phyloP scores from a whole-genome alignment of 2,329 filamentous ascomycete species.

The Ilyonectria sp. region DNA sequence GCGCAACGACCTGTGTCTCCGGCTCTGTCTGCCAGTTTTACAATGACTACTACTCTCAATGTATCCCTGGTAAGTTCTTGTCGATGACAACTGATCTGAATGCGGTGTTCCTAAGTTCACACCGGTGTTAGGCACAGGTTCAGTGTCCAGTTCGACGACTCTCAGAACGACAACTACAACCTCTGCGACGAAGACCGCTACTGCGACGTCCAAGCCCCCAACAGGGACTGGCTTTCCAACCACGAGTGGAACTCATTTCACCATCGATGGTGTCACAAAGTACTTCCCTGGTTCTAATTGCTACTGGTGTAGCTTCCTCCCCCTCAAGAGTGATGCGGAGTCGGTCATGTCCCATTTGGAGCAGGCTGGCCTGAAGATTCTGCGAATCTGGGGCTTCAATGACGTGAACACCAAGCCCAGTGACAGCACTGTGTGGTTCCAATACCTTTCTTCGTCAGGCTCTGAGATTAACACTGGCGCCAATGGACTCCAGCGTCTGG shows the following conservation, averaged over 20 bases:
- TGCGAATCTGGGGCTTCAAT: constrained; percentile 75
- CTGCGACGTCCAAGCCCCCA: constrained; percentile 8
- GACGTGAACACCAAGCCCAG: constrained; percentile 62
- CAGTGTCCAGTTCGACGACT: not conserved
- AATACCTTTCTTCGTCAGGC: constrained; percentile 63
- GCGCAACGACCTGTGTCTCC: constrained; percentile 23
- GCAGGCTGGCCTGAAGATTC: constrained; percentile 67
- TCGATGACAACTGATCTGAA: not conserved
- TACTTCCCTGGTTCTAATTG: constrained; percentile 70
- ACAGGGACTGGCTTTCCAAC: constrained; percentile 37
- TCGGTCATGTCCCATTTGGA: constrained; percentile 63
- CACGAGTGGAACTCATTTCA: constrained; percentile 53
- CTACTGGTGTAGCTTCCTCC: constrained; percentile 71
- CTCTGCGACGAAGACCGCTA: constrained; percentile 27
- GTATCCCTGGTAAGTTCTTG: constrained; percentile 24
- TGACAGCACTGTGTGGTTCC: constrained; percentile 61
- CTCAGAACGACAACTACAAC: not conserved
- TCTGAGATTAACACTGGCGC: constrained; percentile 74
- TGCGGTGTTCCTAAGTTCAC: not conserved
- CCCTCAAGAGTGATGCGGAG: constrained; percentile 70
- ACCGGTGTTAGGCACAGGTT: constrained; percentile 7
- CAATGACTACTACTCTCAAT: constrained; percentile 34
- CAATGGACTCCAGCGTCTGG: constrained; percentile 72
- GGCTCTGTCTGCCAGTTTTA: constrained; percentile 28
- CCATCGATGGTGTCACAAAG: constrained; percentile 60